Evolutionary conservation across 106 monocot genomes (phyloP).

Genomic region (Phalaenopsis equestris): DNA sequence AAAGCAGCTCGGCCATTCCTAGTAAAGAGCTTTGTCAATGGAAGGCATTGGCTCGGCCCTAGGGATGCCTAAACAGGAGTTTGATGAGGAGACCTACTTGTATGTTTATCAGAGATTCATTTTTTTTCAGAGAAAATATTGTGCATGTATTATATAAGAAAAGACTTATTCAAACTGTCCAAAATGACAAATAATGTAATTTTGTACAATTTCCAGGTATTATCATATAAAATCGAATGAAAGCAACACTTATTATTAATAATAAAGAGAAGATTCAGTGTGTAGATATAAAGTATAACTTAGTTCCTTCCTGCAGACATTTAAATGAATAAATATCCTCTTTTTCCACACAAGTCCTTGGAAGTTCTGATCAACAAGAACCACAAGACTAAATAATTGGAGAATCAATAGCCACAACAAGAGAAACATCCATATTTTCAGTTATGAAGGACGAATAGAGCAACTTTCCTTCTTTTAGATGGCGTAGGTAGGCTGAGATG

Average conservation of each 20-base stretch:
- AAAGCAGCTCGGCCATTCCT: slow-evolving; percentile 57
- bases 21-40: slow-evolving; percentile 87
- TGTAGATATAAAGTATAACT: background rate
- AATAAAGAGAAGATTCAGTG: too few relatives aligned
- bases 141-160: too few relatives aligned
- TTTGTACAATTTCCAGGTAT: too few relatives aligned
- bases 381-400: background rate
- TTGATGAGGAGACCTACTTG: background rate
- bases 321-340: background rate
- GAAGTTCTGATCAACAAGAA: background rate
- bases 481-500: background rate
- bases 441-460: background rate
- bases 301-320: background rate
- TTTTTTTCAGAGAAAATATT: too few relatives aligned
- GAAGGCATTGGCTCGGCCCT: slow-evolving; percentile 80
- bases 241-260: too few relatives aligned
- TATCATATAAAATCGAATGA: too few relatives aligned
- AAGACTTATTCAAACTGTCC: too few relatives aligned
- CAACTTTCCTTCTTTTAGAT: background rate
- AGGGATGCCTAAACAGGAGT: slow-evolving; percentile 38
- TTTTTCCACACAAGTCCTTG: background rate
- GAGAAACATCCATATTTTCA: background rate
- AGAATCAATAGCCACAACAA: background rate
- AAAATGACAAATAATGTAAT: too few relatives aligned
- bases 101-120: too few relatives aligned